These are phyloP conservation scores for Termitomyces sp. DNA, from an alignment of 768 basidiomycete species.

Conservation along the genomic window DNA sequence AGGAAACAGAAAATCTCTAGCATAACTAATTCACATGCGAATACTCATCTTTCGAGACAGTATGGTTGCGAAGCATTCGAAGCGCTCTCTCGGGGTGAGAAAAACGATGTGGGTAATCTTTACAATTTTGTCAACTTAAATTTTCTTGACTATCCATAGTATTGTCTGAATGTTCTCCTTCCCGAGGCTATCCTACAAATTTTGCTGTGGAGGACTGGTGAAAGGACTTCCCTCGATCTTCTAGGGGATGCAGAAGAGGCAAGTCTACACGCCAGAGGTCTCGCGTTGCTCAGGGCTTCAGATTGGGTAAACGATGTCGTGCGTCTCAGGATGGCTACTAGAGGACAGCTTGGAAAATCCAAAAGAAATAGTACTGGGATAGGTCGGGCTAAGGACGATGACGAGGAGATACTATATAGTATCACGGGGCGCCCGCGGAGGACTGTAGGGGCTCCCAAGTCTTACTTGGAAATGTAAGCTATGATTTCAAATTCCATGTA, in stretches of 20 bases:
- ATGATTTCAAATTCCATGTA: not conserved
- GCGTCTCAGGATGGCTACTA: conserved; percentile 29
- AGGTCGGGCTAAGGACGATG: not conserved
- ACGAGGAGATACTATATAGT: conserved; percentile 3
- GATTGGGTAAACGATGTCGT: conserved; percentile 70
- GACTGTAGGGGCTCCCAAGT: conserved; percentile 17
- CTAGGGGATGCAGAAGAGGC: conserved; percentile 51
- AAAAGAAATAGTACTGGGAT: conserved; percentile 8
- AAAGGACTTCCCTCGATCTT: conserved; percentile 44
- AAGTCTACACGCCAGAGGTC: conserved; percentile 44
- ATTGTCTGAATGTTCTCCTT: conserved; percentile 66
- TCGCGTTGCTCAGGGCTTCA: conserved; percentile 41
- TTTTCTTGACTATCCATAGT: conserved; percentile 32
- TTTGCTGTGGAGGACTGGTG: conserved; percentile 64
- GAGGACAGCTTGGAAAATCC: conserved; percentile 21
- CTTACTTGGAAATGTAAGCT: conserved; percentile 19
- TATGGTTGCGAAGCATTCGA: conserved; percentile 39
- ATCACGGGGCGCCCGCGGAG: conserved; percentile 21
- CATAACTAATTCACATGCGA: not conserved
- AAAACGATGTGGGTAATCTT: conserved; percentile 40
- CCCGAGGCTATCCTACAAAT: conserved; percentile 70
- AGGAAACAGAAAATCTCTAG: conserved; percentile 4
- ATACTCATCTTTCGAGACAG: conserved; percentile 18
- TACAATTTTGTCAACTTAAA: not conserved
- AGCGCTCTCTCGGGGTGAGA: conserved; percentile 37